These are phyloP conservation scores for Batrachochytrium dendrobatidis DNA, from an alignment of 371 early-diverging fungal genomes.

Conservation along the genomic window DNA sequence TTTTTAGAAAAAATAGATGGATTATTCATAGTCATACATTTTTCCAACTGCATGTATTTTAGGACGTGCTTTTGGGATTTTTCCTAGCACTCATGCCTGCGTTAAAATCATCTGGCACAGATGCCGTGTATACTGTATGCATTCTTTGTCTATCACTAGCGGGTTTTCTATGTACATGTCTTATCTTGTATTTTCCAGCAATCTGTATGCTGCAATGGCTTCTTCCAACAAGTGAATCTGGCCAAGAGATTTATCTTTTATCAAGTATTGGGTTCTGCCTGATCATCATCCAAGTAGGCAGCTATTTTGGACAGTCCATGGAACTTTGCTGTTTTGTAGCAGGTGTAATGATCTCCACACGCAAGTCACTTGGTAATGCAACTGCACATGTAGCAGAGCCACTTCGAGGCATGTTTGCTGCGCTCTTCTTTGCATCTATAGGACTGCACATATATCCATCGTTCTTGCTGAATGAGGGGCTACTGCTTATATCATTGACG, in stretches of 20 bases:
- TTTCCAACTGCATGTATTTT: conserved; percentile 39
- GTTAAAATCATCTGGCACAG: conserved; percentile 41
- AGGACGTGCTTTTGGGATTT: conserved; percentile 54
- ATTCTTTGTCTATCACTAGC: conserved; percentile 26
- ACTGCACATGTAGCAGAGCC: conserved; percentile 40
- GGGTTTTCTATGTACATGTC: conserved; percentile 34
- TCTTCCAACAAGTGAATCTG: conserved; percentile 12
- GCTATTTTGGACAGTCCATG: conserved; percentile 42
- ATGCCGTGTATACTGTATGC: conserved; percentile 36
- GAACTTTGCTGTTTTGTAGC: conserved; percentile 60
- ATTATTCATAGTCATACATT: no score
- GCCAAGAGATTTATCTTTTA: conserved; percentile 44
- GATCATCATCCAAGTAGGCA: conserved; percentile 38
- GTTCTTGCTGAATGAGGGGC: conserved; percentile 48
- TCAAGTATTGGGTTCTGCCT: conserved; percentile 48
- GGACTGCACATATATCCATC: conserved; percentile 57
- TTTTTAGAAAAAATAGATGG: no score
- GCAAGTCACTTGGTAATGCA: conserved; percentile 35
- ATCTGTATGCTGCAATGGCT: conserved; percentile 18
- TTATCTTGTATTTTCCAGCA: conserved; percentile 32
- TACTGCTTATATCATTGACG: conserved; percentile 42
- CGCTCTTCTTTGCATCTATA: conserved; percentile 58
- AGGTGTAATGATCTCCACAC: conserved; percentile 47
- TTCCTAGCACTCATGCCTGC: conserved; percentile 57
- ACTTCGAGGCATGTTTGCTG: conserved; percentile 51